A percentile compares a stretch with the other conserved stretches of the same genome.
These are phyloP conservation scores for Cryptosporidium muris DNA, from an alignment of 169 alveolate species.

Conservation along the genomic window DNA sequence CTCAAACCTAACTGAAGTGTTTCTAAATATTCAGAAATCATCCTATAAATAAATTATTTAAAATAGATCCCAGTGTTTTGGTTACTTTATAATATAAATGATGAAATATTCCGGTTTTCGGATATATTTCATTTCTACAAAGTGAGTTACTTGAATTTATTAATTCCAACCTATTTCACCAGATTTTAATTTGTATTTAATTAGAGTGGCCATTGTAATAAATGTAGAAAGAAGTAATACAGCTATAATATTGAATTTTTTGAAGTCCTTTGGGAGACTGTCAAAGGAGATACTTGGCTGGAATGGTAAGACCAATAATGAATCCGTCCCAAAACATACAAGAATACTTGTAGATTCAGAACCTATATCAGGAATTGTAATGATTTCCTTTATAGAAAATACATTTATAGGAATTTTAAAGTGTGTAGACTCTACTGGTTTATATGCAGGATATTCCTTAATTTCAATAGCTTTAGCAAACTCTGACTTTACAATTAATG, in stretches of 20 bases:
- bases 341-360: slow-evolving; percentile 35
- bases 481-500: not conserved
- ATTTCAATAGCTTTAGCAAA: not conserved
- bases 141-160: not conserved
- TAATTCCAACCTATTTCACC: not conserved
- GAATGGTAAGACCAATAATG: not conserved
- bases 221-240: slow-evolving; percentile 8
- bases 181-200: slow-evolving; percentile 4
- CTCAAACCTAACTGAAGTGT: too few species aligned
- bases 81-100: too few species aligned
- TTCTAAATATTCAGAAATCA: too few species aligned
- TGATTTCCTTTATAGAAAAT: not conserved
- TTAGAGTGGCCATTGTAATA: not conserved
- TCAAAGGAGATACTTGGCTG: slow-evolving; percentile 40
- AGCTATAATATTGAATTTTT: slow-evolving; percentile 2
- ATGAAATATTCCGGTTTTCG: too few species aligned
- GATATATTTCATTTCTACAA: not conserved
- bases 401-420: slow-evolving; percentile 32
- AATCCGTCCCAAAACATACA: slow-evolving; percentile 22
- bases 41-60: too few species aligned
- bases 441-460: slow-evolving; percentile 7
- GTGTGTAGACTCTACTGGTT: slow-evolving; percentile 2
- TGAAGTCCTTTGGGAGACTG: slow-evolving; percentile 20
- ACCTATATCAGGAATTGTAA: slow-evolving; percentile 8
- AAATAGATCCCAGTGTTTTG: too few species aligned